Base-by-base conservation (phyloP, 108 stramenopile genomes). In the Hondaea fermentalgiana region DNA sequence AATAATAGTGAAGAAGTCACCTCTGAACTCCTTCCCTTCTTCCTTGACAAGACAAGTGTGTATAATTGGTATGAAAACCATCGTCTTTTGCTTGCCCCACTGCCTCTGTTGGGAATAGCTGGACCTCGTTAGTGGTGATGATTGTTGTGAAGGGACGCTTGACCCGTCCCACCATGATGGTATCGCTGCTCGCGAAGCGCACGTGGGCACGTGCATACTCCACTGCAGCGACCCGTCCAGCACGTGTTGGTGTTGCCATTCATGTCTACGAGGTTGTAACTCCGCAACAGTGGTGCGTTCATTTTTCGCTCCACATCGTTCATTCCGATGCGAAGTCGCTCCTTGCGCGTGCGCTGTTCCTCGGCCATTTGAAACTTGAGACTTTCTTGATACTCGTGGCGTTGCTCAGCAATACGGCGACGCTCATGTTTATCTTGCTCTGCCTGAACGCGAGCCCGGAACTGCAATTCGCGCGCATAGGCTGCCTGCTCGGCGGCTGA, bases 291-390 rank as follows among this genome's bases (percentile, higher is more conserved):
- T 6, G 76, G 25, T 12, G 12, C n/a, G 4, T 83, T 83, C 76
- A 83, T 83, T 23, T 35, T 53, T 6, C 76, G 45, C 76, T 83
- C 76, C 19, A 83, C 76, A 12, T 83, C 49, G 51, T 83, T 83
- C 76, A 83, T 83, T 6, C 76, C 76, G 4, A 83, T 83, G 12
- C 45, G 45, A n/a, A 25, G 76, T 12, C 76, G 45, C 76, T 83
- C 76, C 28, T 83, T 83, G n/a, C 76, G 45, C 6, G 76, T 83
- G 76, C 51, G 76, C n/a, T 83, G 49, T 23, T 83, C 76, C 51
- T 83, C 49, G 12, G n/a, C 51, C 51, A 83, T 53, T 53, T 83
- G 76, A 12, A 21, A 12, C 25, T 53, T 28, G 45, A 83, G 76
- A 6, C 6, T 16, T 16, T 23, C 6, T 12, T 53, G 12, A 35